Conservation (phyloP, 2,329 filamentous ascomycete genomes). For the Teratosphaeria epicoccoides region DNA sequence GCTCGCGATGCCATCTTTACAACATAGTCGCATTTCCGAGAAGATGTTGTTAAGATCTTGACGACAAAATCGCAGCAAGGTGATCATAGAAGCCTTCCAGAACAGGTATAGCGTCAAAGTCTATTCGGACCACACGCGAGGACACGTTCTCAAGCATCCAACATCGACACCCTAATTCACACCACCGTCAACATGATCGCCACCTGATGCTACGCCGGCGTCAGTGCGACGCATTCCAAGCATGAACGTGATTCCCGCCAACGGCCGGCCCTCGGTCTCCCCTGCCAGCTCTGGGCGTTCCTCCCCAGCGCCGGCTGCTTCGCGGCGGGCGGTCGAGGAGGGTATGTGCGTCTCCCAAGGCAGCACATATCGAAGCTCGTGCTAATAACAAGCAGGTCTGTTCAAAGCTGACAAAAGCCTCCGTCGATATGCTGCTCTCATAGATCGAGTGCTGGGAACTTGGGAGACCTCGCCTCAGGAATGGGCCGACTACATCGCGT, state of each 20-base stretch:
- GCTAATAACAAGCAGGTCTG: constrained; percentile 37
- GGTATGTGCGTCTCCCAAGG: constrained; percentile 46
- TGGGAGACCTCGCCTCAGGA: constrained; percentile 93
- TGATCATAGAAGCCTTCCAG: not conserved
- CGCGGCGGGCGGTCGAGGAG: constrained; percentile 65
- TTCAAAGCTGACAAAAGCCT: constrained; percentile 55
- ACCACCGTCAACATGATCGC: not conserved
- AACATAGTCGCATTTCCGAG: no score
- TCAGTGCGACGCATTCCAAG: not conserved
- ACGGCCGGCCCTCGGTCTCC: constrained; percentile 52
- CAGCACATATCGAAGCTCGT: not conserved
- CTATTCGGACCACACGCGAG: not conserved
- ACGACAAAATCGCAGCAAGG: no score
- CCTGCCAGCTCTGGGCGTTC: constrained; percentile 76
- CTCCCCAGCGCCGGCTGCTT: constrained; percentile 63
- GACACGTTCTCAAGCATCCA: not conserved
- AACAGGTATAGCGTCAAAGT: not conserved
- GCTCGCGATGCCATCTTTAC: no score
- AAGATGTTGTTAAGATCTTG: no score
- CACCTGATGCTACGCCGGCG: not conserved
- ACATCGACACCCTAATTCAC: not conserved
- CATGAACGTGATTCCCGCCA: constrained; percentile 55
- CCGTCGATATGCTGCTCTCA: constrained; percentile 77
- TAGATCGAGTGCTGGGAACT: constrained; percentile 76
- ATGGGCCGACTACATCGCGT: constrained; percentile 99